phyloP scores from a whole-genome alignment of 1,284 basidiomycete species.

The Laetiporus sulphureus region DNA sequence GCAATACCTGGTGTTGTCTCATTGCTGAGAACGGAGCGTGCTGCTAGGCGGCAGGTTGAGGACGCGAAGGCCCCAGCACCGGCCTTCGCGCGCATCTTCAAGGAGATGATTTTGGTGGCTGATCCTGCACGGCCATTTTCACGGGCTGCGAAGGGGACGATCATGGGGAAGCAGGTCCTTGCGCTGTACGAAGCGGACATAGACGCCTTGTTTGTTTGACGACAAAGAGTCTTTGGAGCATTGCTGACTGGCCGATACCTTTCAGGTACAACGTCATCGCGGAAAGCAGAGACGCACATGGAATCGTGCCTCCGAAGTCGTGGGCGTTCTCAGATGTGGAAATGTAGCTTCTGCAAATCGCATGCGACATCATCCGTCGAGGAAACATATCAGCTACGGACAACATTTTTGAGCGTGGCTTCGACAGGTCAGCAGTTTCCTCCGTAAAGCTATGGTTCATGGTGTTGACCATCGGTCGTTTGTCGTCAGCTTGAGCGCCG shows the following conservation, averaged over 20 bases:
- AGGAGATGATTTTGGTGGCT: constrained; percentile 28
- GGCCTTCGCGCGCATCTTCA: constrained; percentile 29
- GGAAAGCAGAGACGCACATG: not conserved
- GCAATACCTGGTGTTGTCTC: too few relatives aligned
- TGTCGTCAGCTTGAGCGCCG: constrained; percentile 35
- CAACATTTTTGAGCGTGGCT: constrained; percentile 37
- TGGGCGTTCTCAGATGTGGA: constrained; percentile 9
- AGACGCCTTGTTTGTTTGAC: constrained; percentile 18
- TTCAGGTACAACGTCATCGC: not conserved
- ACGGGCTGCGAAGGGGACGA: constrained; percentile 25
- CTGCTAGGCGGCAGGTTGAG: constrained; percentile 27
- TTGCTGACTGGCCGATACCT: too few relatives aligned
- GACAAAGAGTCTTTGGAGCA: too few relatives aligned
- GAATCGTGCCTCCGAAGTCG: not conserved
- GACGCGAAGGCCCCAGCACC: constrained; percentile 27
- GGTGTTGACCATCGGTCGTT: too few relatives aligned
- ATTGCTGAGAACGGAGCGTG: too few relatives aligned
- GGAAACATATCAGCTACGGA: too few relatives aligned
- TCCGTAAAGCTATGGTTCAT: too few relatives aligned
- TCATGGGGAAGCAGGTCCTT: constrained; percentile 17
- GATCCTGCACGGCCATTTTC: constrained; percentile 22
- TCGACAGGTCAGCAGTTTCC: constrained; percentile 37
- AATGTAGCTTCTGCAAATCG: constrained; percentile 22
- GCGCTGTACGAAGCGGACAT: constrained; percentile 25
- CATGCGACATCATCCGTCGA: constrained; percentile 15